Evolutionary conservation across 2,329 filamentous ascomycete genomes (phyloP).

Genomic region (Trichoderma endophyticum): DNA sequence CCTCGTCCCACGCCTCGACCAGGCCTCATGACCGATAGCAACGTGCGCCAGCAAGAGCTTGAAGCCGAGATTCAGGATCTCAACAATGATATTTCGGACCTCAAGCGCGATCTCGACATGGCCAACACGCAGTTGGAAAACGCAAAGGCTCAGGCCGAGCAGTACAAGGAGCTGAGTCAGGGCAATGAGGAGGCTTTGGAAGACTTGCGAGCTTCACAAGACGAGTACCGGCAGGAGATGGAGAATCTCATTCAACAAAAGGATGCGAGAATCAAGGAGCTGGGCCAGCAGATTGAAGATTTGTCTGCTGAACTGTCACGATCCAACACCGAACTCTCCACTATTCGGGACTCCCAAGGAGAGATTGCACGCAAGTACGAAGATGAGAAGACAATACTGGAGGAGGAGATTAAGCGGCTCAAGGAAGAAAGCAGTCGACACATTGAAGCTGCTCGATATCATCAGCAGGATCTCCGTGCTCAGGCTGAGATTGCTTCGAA

Average conservation of each 20-base stretch:
- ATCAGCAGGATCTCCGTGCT: conserved; percentile 86
- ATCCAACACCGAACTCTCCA: conserved; percentile 78
- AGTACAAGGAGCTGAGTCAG: conserved; percentile 86
- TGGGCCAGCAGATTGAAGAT: conserved; percentile 80
- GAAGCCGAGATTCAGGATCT: conserved; percentile 74
- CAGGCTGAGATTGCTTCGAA: conserved; percentile 92
- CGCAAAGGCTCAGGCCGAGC: conserved; percentile 75
- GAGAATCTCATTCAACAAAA: conserved; percentile 73
- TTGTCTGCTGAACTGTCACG: conserved; percentile 76
- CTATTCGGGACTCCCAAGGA: conserved; percentile 74
- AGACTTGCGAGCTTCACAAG: conserved; percentile 73
- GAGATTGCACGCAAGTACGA: conserved; percentile 69
- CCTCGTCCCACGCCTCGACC: conserved; percentile 68
- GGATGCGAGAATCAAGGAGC: conserved; percentile 73
- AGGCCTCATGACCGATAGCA: conserved; percentile 40
- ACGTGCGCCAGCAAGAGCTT: conserved; percentile 46
- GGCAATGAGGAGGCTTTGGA: conserved; percentile 82
- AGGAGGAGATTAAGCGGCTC: conserved; percentile 74
- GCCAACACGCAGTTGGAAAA: conserved; percentile 76
- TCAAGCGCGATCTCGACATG: conserved; percentile 83
- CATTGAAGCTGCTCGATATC: conserved; percentile 73
- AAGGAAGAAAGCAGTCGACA: conserved; percentile 82
- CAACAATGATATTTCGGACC: conserved; percentile 75
- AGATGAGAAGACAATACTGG: conserved; percentile 76
- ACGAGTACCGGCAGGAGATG: conserved; percentile 84